These are phyloP conservation scores for Clathrospora elynae DNA, from an alignment of 2,329 filamentous ascomycete species.

Conservation along the genomic window DNA sequence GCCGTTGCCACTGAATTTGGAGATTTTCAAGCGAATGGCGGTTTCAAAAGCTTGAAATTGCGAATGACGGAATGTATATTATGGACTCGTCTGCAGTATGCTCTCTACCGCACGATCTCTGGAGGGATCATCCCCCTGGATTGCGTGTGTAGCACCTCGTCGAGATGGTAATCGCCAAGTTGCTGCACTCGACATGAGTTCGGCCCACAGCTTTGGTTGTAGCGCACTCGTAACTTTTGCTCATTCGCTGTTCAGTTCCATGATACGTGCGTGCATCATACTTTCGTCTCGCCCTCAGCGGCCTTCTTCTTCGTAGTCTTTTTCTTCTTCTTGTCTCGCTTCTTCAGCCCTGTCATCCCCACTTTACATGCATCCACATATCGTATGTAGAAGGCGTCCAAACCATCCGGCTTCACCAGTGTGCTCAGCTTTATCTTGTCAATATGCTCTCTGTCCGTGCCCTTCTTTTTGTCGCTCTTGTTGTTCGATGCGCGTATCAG, in stretches of 20 bases:
- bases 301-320: conserved; percentile 76
- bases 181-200: too few relatives aligned
- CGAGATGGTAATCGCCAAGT: too few relatives aligned
- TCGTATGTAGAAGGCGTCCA: conserved; percentile 79
- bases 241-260: too few relatives aligned
- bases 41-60: neutral
- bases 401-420: conserved; percentile 72
- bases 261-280: conserved; percentile 15
- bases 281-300: conserved; percentile 53
- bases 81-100: too few relatives aligned
- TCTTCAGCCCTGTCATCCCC: conserved; percentile 89
- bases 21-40: conserved; percentile 51
- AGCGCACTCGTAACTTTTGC: too few relatives aligned
- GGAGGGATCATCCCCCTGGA: neutral
- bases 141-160: too few relatives aligned
- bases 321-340: conserved; percentile 85
- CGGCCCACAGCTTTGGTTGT: too few relatives aligned
- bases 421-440: conserved; percentile 79
- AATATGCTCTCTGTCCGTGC: conserved; percentile 50
- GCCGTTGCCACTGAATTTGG: conserved; percentile 64
- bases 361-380: conserved; percentile 92
- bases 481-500: conserved; percentile 86
- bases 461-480: conserved; percentile 57
- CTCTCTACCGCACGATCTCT: neutral
- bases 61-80: neutral